Evolutionary conservation across 305 asterid species (phyloP).

Genomic region (Fraxinus floribunda): DNA sequence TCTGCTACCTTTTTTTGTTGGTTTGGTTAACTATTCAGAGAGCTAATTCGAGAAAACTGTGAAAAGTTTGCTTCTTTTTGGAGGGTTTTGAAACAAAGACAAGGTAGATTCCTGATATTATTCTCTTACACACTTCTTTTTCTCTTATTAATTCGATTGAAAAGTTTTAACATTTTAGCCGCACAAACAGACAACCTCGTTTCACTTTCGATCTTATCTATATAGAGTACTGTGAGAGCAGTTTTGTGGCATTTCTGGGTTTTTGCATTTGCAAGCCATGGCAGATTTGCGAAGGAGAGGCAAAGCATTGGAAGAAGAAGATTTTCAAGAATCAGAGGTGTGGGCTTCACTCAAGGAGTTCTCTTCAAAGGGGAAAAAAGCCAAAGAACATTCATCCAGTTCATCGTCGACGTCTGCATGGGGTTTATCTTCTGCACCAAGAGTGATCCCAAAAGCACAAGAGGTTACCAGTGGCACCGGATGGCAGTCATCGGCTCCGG

Average conservation of each 20-base stretch:
- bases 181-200: neutral
- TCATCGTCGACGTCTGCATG: conserved; percentile 33
- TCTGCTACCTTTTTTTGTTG: conserved; percentile 8
- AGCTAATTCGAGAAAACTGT: conserved; percentile 2
- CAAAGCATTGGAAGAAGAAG: conserved; percentile 28
- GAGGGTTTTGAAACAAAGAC: conserved; percentile 19
- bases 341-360: conserved; percentile 30
- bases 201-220: neutral
- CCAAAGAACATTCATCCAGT: neutral
- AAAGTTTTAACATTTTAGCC: conserved; percentile 13
- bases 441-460: conserved; percentile 33
- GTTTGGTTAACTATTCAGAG: neutral
- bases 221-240: neutral
- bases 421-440: conserved; percentile 26
- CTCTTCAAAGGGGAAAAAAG: conserved; percentile 9
- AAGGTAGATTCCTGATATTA: conserved; percentile 37
- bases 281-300: conserved; percentile 22
- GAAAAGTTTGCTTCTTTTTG: conserved; percentile 21
- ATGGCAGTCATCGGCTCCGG: conserved; percentile 35
- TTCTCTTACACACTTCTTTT: conserved; percentile 28
- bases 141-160: conserved; percentile 12
- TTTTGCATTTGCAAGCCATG: conserved; percentile 17
- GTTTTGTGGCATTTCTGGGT: neutral
- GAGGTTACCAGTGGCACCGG: conserved; percentile 5
- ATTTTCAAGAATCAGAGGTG: conserved; percentile 51